Conservation (phyloP, 2,329 filamentous ascomycete genomes). For the Hymenoscyphus fructigenus region DNA sequence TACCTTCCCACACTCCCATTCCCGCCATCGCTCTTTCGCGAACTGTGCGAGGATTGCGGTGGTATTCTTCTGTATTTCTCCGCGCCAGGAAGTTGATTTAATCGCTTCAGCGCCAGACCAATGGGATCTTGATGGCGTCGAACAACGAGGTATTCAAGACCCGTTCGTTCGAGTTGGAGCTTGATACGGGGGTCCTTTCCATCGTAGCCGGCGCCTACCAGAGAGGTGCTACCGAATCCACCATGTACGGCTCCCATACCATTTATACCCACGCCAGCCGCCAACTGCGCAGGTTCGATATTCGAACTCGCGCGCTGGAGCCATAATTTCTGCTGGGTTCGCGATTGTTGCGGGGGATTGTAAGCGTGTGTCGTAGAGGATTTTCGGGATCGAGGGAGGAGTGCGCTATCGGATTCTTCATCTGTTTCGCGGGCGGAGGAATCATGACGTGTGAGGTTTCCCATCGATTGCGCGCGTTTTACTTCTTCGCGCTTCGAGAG, state of each 20-base stretch:
- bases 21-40: constrained; percentile 34
- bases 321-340: constrained; percentile 75
- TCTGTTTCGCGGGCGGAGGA: constrained; percentile 32
- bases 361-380: constrained; percentile 28
- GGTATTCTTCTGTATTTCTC: constrained; percentile 52
- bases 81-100: constrained; percentile 52
- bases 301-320: constrained; percentile 71
- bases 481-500: constrained; percentile 24
- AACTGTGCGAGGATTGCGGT: constrained; percentile 33
- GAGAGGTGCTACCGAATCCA: constrained; percentile 20
- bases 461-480: constrained; percentile 35
- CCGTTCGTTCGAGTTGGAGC: constrained; percentile 66
- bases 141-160: constrained; percentile 73
- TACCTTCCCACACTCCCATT: constrained; percentile 32
- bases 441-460: constrained; percentile 28
- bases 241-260: constrained; percentile 27
- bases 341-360: constrained; percentile 49
- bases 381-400: constrained; percentile 44
- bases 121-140: constrained; percentile 71
- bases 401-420: constrained; percentile 42
- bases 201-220: constrained; percentile 54
- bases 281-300: constrained; percentile 61
- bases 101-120: constrained; percentile 57
- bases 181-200: constrained; percentile 62
- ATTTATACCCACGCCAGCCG: constrained; percentile 40